These are phyloP conservation scores for Chalaropsis ovoidea DNA, from an alignment of 2,329 filamentous ascomycete genomes.

Conservation along the genomic window DNA sequence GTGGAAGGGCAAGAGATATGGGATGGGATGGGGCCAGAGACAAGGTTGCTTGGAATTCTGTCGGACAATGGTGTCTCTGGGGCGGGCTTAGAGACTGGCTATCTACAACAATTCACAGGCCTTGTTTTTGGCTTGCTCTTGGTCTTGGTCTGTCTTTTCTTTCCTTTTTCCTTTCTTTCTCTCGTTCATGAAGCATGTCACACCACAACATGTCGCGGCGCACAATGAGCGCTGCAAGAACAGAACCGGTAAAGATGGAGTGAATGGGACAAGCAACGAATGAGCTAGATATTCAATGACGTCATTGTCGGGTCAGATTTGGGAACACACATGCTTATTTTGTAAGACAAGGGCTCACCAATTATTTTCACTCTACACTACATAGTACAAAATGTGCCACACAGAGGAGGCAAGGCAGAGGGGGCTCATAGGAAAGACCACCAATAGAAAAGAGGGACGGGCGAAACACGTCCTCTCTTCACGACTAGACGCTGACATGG, in stretches of 20 bases:
- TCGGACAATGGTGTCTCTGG: background rate
- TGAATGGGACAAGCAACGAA: background rate
- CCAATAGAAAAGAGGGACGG: background rate
- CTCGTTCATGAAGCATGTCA: constrained; percentile 4
- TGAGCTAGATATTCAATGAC: background rate
- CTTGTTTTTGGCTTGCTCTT: background rate
- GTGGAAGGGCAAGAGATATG: background rate
- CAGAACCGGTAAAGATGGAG: background rate
- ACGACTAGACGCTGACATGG: background rate
- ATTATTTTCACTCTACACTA: background rate
- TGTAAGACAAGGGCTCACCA: background rate
- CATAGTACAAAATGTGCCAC: background rate
- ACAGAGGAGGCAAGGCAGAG: background rate
- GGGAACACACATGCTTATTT: background rate
- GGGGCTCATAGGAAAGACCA: background rate
- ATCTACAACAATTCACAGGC: background rate
- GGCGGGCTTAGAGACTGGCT: background rate
- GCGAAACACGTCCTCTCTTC: background rate
- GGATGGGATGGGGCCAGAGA: background rate
- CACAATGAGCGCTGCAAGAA: background rate
- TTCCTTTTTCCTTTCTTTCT: background rate
- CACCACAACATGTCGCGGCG: background rate
- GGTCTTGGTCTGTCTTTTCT: background rate
- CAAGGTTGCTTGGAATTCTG: background rate
- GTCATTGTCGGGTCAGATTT: constrained; percentile 4